Evolutionary conservation across 768 basidiomycete genomes (phyloP).

Genomic region (Rubroboletus pulcherrimus): DNA sequence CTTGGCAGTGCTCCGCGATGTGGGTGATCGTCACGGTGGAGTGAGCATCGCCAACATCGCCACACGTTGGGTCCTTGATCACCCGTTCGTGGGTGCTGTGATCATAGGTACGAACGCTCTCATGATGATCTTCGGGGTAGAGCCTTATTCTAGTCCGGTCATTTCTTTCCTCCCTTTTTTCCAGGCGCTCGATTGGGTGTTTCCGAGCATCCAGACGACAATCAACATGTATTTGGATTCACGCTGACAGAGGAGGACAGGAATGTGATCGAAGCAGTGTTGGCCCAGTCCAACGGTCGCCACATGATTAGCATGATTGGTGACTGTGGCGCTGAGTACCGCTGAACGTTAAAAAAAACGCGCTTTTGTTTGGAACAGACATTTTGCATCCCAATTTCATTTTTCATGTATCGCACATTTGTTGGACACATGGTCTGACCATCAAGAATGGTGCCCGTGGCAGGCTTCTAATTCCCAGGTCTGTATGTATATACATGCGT

Average conservation of each 20-base stretch:
- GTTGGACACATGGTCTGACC: background rate
- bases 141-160: background rate
- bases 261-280: slow-evolving; percentile 57
- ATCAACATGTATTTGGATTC: slow-evolving; percentile 59
- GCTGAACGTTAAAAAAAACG: slow-evolving; percentile 22
- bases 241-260: slow-evolving; percentile 54
- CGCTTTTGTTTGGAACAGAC: background rate
- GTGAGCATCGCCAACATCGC: slow-evolving; percentile 75
- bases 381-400: background rate
- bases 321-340: slow-evolving; percentile 85
- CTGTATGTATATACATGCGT: background rate
- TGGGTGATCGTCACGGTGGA: slow-evolving; percentile 64
- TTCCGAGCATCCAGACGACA: slow-evolving; percentile 70
- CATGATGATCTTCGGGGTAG: background rate
- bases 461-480: background rate
- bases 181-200: slow-evolving; percentile 71
- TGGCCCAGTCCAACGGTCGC: slow-evolving; percentile 58
- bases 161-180: background rate
- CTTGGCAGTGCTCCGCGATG: slow-evolving; percentile 50
- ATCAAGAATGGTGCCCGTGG: background rate
- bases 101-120: slow-evolving; percentile 53
- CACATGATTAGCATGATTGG: slow-evolving; percentile 66
- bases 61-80: slow-evolving; percentile 80
- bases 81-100: slow-evolving; percentile 71
- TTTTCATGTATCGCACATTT: background rate